Conservation (phyloP, 805 yeast species). For the Wickerhamomyces ciferrii region DNA sequence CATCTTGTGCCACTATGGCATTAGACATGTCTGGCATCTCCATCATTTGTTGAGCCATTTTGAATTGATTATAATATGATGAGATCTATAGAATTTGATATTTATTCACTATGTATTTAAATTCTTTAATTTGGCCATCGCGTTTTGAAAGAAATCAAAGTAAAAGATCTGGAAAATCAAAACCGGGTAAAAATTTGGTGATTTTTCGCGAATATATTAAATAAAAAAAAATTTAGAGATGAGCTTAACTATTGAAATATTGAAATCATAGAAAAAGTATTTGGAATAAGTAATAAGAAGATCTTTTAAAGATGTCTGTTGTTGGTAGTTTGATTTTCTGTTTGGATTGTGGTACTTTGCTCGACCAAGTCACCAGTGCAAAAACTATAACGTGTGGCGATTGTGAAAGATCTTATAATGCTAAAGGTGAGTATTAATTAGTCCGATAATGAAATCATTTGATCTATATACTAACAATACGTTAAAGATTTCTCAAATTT, state of each 20-base stretch:
- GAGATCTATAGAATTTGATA: too few species aligned
- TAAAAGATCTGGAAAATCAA: background rate
- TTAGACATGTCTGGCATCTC: conserved; percentile 89
- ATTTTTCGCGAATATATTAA: background rate
- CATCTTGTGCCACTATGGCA: conserved; percentile 98
- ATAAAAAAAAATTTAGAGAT: background rate
- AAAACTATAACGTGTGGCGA: conserved; percentile 51
- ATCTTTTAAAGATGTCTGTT: conserved; percentile 60
- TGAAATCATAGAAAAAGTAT: too few species aligned
- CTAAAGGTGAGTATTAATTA: conserved; percentile 25
- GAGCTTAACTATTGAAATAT: too few species aligned
- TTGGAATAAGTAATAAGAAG: background rate
- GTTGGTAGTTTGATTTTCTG: conserved; percentile 96
- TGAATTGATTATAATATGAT: background rate
- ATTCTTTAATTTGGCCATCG: background rate
- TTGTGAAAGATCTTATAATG: conserved; percentile 37
- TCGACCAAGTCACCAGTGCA: conserved; percentile 58
- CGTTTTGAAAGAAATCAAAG: background rate
- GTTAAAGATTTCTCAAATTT: conserved; percentile 60
- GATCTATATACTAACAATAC: conserved; percentile 2
- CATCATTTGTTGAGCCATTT: conserved; percentile 32
- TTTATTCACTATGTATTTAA: too few species aligned
- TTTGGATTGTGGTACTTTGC: conserved; percentile 83
- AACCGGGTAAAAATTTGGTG: background rate
- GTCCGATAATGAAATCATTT: background rate